These are phyloP conservation scores for Yarrowia bubula DNA, from an alignment of 805 yeast species.

Conservation along the genomic window DNA sequence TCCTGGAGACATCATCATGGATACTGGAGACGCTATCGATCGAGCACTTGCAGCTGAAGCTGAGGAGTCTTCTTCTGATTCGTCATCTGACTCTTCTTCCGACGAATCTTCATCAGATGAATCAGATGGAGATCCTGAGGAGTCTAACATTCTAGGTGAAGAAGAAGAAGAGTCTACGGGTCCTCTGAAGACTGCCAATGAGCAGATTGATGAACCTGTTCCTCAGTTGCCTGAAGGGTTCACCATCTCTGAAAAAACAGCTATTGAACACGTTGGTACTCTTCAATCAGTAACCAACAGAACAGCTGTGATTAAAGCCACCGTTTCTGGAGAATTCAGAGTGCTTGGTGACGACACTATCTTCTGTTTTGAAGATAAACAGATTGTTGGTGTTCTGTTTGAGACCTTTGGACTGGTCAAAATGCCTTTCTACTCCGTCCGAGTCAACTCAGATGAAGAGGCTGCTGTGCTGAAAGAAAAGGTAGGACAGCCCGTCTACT, in stretches of 20 bases:
- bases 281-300: conserved; percentile 67
- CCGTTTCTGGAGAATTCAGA: conserved; percentile 76
- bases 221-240: conserved; percentile 68
- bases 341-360: conserved; percentile 73
- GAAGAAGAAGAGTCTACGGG: conserved; percentile 17
- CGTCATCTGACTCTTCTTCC: not conserved
- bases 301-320: conserved; percentile 69
- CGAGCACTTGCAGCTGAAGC: conserved; percentile 11
- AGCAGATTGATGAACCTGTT: conserved; percentile 64
- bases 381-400: conserved; percentile 69
- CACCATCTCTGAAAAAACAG: conserved; percentile 54
- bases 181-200: conserved; percentile 47
- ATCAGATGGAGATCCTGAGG: conserved; percentile 9
- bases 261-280: conserved; percentile 69
- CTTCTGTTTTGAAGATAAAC: conserved; percentile 70
- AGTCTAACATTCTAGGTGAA: not conserved
- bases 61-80: not conserved
- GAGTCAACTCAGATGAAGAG: conserved; percentile 54
- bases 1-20: not conserved
- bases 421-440: conserved; percentile 75
- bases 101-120: not conserved
- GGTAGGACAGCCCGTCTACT: conserved; percentile 61
- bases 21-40: conserved; percentile 13
- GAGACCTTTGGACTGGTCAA: conserved; percentile 90
- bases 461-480: conserved; percentile 47